Percentiles rank a stretch among this genome's conserved stretches.
phyloP scores from a whole-genome alignment of 208 protist genomes.

The Leptomonas seymouri region DNA sequence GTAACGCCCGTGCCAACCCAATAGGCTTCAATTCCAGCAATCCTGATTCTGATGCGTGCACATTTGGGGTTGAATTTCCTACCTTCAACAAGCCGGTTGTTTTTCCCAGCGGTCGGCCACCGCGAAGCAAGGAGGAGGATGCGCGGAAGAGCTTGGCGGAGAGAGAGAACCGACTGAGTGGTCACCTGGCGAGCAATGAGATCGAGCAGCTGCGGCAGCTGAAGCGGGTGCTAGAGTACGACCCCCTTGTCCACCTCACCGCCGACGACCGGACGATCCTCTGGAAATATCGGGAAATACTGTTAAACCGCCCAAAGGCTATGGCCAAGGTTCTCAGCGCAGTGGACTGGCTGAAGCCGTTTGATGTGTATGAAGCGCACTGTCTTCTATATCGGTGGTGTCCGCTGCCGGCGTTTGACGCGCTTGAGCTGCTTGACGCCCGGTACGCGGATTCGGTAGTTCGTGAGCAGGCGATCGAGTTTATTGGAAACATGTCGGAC shows the following conservation, averaged over 20 bases:
- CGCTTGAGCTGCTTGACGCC: slow-evolving; percentile 80
- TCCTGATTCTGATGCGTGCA: slow-evolving; percentile 35
- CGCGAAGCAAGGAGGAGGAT: slow-evolving; percentile 30
- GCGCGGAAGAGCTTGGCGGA: slow-evolving; percentile 20
- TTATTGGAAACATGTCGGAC: slow-evolving; percentile 61
- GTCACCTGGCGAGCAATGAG: slow-evolving; percentile 39
- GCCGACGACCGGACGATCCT: slow-evolving; percentile 66
- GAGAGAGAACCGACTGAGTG: slow-evolving; percentile 27
- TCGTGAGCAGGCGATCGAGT: slow-evolving; percentile 72
- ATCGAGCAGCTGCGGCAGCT: slow-evolving; percentile 63
- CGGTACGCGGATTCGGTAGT: slow-evolving; percentile 69
- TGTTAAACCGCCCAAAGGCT: slow-evolving; percentile 53
- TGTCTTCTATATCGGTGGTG: slow-evolving; percentile 55
- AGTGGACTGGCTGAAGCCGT: slow-evolving; percentile 71
- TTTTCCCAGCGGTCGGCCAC: slow-evolving; percentile 52
- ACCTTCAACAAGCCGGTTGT: slow-evolving; percentile 53
- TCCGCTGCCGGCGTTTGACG: slow-evolving; percentile 61
- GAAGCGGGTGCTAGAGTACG: slow-evolving; percentile 54
- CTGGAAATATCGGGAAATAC: slow-evolving; percentile 68
- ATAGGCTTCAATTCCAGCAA: slow-evolving; percentile 45
- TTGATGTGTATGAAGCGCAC: slow-evolving; percentile 67
- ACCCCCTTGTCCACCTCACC: slow-evolving; percentile 64
- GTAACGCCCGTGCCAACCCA: slow-evolving; percentile 37
- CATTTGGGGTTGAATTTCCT: slow-evolving; percentile 44
- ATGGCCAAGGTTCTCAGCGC: slow-evolving; percentile 78